A percentile compares a stretch with the other conserved stretches of the same genome.
Evolutionary conservation across 2,329 filamentous ascomycete species (phyloP).

Genomic region (Thielaviopsis ethacetica): DNA sequence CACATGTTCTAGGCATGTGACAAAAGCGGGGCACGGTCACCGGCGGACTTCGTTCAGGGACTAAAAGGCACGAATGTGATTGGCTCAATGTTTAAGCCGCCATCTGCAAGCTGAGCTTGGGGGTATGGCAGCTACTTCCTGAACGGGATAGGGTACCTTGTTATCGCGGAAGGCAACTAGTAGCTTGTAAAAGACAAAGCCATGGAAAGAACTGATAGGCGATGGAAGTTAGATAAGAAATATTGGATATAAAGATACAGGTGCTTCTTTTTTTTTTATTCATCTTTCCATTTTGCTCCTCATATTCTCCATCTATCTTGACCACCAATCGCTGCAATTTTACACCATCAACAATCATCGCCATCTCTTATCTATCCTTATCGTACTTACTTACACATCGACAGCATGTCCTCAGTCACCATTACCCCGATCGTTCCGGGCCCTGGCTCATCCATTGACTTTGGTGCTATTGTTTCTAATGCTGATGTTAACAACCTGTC

Average conservation of each 20-base stretch:
- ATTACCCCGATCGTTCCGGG: constrained; percentile 24
- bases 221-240: too few species aligned
- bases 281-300: neutral
- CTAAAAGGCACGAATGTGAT: neutral
- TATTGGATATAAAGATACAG: too few species aligned
- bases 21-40: neutral
- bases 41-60: neutral
- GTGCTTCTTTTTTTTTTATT: too few species aligned
- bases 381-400: neutral
- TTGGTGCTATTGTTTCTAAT: constrained; percentile 43
- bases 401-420: constrained; percentile 14
- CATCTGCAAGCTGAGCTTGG: neutral
- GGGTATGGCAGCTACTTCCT: neutral
- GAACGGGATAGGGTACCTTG: neutral
- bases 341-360: too few species aligned
- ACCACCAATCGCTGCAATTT: neutral
- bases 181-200: neutral
- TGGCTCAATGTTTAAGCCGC: neutral
- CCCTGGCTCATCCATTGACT: constrained; percentile 30
- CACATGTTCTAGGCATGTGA: neutral
- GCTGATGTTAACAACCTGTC: constrained; percentile 45
- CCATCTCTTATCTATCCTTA: neutral
- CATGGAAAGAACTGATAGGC: neutral
- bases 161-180: neutral
- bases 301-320: neutral